These are phyloP conservation scores for Pichia membranifaciens DNA, from an alignment of 805 yeast genomes.

Conservation along the genomic window DNA sequence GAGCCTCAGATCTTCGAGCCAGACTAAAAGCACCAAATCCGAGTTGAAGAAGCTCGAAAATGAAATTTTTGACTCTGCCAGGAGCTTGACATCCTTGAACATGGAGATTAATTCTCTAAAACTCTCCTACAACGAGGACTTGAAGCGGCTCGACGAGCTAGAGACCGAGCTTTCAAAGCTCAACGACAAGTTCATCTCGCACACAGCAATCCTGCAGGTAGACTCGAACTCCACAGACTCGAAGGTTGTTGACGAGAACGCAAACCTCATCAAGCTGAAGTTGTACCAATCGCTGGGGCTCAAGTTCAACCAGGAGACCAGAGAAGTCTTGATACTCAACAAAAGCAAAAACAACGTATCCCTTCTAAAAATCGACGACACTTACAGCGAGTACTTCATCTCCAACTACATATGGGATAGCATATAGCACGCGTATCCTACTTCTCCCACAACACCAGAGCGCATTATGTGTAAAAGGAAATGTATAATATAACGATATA, in stretches of 20 bases:
- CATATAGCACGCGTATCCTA: conserved; percentile 22
- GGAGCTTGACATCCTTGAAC: conserved; percentile 43
- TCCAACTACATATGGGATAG: conserved; percentile 78
- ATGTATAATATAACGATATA: too few relatives aligned
- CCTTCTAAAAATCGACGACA: conserved; percentile 43
- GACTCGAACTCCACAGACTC: not conserved
- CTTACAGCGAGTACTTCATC: conserved; percentile 61
- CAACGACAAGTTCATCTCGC: conserved; percentile 9
- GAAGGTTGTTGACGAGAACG: conserved; percentile 18
- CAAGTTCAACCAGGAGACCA: conserved; percentile 36
- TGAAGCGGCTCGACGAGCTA: conserved; percentile 31
- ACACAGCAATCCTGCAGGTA: conserved; percentile 20
- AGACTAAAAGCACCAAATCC: conserved; percentile 20
- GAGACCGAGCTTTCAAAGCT: conserved; percentile 23
- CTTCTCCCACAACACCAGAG: too few relatives aligned
- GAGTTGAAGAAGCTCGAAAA: conserved; percentile 36
- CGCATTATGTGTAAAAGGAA: too few relatives aligned
- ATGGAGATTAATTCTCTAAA: conserved; percentile 39
- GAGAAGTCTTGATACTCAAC: conserved; percentile 45
- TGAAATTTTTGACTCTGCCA: conserved; percentile 46
- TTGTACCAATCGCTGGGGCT: conserved; percentile 59
- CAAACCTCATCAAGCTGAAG: conserved; percentile 46
- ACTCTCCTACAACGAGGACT: conserved; percentile 34
- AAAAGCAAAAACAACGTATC: conserved; percentile 41
- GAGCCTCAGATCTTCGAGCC: conserved; percentile 1